Base-by-base conservation (phyloP, 306 rosid genomes). In the Macrotyloma uniflorum region DNA sequence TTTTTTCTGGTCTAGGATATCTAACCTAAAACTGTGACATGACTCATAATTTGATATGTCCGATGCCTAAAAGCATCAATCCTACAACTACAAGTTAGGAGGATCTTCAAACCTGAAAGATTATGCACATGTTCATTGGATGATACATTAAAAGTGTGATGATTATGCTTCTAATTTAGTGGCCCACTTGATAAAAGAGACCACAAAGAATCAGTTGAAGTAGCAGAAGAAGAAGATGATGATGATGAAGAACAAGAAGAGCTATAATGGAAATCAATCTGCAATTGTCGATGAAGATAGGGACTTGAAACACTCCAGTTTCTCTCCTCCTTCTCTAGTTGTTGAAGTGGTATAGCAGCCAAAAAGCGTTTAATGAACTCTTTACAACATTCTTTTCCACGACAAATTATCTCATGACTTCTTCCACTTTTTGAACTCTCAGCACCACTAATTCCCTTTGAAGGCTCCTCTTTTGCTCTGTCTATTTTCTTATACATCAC, bases 351-450 rank as follows among this genome's bases (percentile, higher is more conserved):
- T 76, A 87, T 67, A 1, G 96, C 94, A 2, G 92, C 96, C 1
- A 90, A 87, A 79, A 92, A 92, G 20, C 91, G 88, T 54, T 83
- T 88, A 19, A 94, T 78, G 78, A 88, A 94, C 85, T 90, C 93
- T 83, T 86, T 84, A 51, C 97, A 92, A 24, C 98, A 89, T 82
- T 94, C 93, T 83, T 89, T 94, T 26, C 97, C 98, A 0, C 72
- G 61, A 72, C 90, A 85, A 59, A 86, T 61, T 13, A 80, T 51
- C 64, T 80, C 61, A 46, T 38, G 12, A 1, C 13, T 74, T 36
- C 74, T 64, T 53, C 77, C 82, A 42, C 72, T 24, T 26, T 28
- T 45, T 16, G 12, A 24, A 42, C 72, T 24, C 22, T 23, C 38
- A 16, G 12, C 32, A 18, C 50, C 72, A 8, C 7, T 10, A 13